Percentiles rank a stretch among this genome's conserved stretches.
These are phyloP conservation scores for Linnemannia elongata DNA, from an alignment of 192 early-diverging fungal genomes.

Conservation along the genomic window DNA sequence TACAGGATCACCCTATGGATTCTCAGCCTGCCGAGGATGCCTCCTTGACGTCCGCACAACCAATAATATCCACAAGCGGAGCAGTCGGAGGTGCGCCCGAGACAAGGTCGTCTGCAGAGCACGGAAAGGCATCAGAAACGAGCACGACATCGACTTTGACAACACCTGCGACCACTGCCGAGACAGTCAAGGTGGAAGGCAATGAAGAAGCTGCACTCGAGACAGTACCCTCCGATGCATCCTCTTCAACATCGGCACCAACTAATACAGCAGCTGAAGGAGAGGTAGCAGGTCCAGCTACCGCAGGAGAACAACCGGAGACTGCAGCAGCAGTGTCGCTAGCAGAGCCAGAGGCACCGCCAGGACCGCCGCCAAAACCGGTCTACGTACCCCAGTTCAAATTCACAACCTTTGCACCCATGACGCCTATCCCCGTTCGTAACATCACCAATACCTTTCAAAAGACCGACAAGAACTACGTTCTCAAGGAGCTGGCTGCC, in stretches of 20 bases:
- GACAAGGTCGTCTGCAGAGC: not conserved
- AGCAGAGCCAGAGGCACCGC: not conserved
- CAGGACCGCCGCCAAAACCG: constrained; percentile 1
- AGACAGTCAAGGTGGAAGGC: not conserved
- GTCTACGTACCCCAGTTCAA: constrained; percentile 60
- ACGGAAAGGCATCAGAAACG: not conserved
- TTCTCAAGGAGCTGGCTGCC: constrained; percentile 50
- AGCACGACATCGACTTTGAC: not conserved
- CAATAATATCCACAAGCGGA: not conserved
- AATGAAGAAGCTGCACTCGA: not conserved
- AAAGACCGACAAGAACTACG: constrained; percentile 62
- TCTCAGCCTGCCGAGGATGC: not conserved
- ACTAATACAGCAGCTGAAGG: not conserved
- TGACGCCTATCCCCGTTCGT: constrained; percentile 61
- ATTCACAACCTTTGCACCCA: constrained; percentile 66
- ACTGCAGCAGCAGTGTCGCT: not conserved
- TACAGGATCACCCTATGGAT: not conserved
- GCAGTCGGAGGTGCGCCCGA: not conserved
- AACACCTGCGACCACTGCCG: not conserved
- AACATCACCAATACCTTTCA: constrained; percentile 64
- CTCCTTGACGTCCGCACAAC: not conserved
- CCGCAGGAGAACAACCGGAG: not conserved
- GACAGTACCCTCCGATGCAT: too few relatives aligned
- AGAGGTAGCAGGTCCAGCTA: not conserved
- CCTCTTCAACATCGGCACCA: not conserved